phyloP scores from a whole-genome alignment of 371 early-diverging fungal genomes.

The Actinomucor elegans region DNA sequence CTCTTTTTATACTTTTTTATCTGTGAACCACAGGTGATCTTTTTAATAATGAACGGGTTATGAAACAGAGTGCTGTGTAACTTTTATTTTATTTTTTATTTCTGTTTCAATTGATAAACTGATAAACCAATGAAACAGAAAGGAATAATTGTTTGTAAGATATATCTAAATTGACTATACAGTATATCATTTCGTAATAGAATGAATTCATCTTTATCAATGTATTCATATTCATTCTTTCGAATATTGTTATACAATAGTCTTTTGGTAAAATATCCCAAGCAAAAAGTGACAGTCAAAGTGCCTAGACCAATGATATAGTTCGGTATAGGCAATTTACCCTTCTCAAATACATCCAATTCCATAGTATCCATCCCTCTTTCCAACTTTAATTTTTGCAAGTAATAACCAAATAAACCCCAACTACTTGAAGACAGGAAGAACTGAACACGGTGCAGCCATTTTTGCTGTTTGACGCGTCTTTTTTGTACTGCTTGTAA shows the following conservation, averaged over 20 bases:
- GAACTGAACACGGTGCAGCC: not conserved
- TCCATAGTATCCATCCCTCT: not conserved
- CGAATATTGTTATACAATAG: not conserved
- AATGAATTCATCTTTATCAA: not conserved
- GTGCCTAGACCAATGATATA: not conserved
- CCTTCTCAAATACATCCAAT: not conserved
- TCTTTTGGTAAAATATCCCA: not conserved
- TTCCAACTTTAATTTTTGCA: not conserved
- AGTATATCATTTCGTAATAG: conserved; percentile 6
- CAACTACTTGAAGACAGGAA: conserved; percentile 1
- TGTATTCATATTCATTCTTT: not conserved
- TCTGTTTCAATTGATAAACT: not conserved
- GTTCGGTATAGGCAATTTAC: conserved; percentile 6
- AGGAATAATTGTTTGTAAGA: conserved; percentile 1
- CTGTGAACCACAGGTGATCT: conserved; percentile 9
- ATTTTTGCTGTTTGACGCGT: not conserved
- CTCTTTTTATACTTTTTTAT: conserved; percentile 4
- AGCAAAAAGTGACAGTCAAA: not conserved
- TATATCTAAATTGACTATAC: not conserved
- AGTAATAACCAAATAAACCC: conserved; percentile 1
- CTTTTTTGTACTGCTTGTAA: conserved; percentile 28
- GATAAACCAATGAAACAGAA: conserved; percentile 11
- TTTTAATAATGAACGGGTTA: not conserved
- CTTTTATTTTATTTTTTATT: not conserved
- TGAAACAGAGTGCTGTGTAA: not conserved